Evolutionary conservation across 73 alveolate genomes (phyloP), one percentile per base, ranked within the genome.

Genomic region (Paramecium biaurelia): DNA sequence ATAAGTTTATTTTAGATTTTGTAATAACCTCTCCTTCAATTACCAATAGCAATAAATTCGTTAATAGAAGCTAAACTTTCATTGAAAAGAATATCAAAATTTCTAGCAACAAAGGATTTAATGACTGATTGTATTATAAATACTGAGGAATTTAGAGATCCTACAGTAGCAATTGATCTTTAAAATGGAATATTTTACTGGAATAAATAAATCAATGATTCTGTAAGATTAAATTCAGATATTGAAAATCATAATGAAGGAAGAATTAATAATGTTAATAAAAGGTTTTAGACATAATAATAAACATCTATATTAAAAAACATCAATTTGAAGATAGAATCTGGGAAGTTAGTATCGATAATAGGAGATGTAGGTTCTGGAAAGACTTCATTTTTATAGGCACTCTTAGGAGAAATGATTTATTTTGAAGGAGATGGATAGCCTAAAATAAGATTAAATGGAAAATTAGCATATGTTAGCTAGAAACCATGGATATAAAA

Each of bases 11-110:
- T 97, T 72, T 89, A 92, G 57, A 93, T 94, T 37, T 92, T 96
- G 34, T 87, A 93, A 20, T 98, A 95, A 38, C 97, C 99, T 2
- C 38, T 97, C 42, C 92, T 93, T 76, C 90, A 95, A 92, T 38
- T 97, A 15, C 99, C 99, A 2, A 93, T 86, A 11, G 96, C 96
- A 92, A 85, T 97, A 28, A 95, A 95, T 10, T 45, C 85, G 20
- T 74, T 95, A 26, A 89, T 92, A 53, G 97, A 95, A 76, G 92
- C 97, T 4, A 85, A 85, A 4, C 96, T 96, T 20, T 74, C 97
- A 57, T 76, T 96, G 94, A 93, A 86, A 45, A 95, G 99, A 92
- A 74, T 74, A 30, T 74, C 41, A 18, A 43, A 35, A 43, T 74
- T 74, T 35, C 2, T 74, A 38, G 18, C 18, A 4, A 74, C 87